Percentiles rank a stretch among this genome's conserved stretches.
Evolutionary conservation across 306 rosid genomes (phyloP).

Genomic region (Sindora glabra): DNA sequence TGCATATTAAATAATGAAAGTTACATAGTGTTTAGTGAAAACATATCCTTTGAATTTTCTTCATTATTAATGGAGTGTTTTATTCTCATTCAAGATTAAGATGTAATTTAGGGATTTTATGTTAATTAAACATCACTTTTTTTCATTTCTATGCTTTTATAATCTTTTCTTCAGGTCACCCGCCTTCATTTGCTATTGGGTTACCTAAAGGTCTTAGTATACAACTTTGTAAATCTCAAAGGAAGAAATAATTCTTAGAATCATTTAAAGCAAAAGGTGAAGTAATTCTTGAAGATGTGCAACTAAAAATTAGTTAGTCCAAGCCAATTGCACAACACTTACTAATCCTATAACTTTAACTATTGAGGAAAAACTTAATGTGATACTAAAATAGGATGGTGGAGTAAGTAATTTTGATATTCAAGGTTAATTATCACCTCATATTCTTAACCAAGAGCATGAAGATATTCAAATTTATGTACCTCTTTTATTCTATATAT

Average conservation of each 20-base stretch:
- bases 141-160: conserved; percentile 10
- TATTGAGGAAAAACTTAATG: conserved; percentile 87
- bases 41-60: no score
- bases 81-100: no score
- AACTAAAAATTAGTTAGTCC: conserved; percentile 59
- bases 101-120: background rate
- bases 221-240: conserved; percentile 85
- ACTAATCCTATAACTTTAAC: conserved; percentile 89
- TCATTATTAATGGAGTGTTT: no score
- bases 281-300: conserved; percentile 84
- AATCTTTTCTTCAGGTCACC: conserved; percentile 48
- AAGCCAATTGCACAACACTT: conserved; percentile 58
- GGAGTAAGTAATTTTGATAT: conserved; percentile 90
- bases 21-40: no score
- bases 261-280: conserved; percentile 96
- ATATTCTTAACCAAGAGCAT: conserved; percentile 85
- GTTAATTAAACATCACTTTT: background rate
- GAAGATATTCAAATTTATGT: conserved; percentile 87
- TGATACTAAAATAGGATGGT: conserved; percentile 86
- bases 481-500: background rate
- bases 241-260: conserved; percentile 80
- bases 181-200: conserved; percentile 75
- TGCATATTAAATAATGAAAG: no score
- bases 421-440: conserved; percentile 83
- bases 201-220: conserved; percentile 87